A percentile compares a stretch with the other conserved stretches of the same genome.
These are phyloP conservation scores for Rostrohypoxylon terebratum DNA, from an alignment of 495 filamentous ascomycete species.

Conservation along the genomic window DNA sequence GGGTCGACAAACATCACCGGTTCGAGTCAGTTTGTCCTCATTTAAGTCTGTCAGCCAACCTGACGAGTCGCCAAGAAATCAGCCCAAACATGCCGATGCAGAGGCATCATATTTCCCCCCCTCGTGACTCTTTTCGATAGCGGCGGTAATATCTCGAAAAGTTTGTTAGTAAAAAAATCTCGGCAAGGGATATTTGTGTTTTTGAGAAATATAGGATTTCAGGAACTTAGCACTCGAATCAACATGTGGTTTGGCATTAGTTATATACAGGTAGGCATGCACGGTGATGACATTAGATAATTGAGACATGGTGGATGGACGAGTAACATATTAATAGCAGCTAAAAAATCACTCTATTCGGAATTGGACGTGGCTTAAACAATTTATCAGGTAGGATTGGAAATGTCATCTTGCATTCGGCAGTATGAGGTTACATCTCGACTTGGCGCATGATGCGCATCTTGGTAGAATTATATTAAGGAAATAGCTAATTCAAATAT, in stretches of 20 bases:
- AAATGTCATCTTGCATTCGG: constrained; percentile 1
- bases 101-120: not conserved
- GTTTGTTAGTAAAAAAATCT: not conserved
- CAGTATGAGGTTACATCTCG: not conserved
- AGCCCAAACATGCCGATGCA: not conserved
- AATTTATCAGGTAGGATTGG: not conserved
- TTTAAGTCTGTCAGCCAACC: not conserved
- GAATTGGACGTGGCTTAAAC: not conserved
- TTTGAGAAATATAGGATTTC: not conserved
- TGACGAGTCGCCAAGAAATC: not conserved
- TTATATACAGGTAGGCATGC: not conserved
- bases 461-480: constrained; percentile 3
- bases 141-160: not conserved
- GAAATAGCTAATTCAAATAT: constrained; percentile 1
- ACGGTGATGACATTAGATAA: not conserved
- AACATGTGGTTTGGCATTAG: not conserved
- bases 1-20: not conserved
- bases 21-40: not conserved
- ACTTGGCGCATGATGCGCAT: constrained; percentile 2
- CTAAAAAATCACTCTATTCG: not conserved
- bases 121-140: not conserved
- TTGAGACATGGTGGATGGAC: not conserved
- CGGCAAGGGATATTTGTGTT: not conserved
- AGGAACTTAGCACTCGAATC: not conserved
- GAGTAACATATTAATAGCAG: not conserved